Evolutionary conservation across 75 land plant species (phyloP).

Genomic region (Adiantum capillusveneris): DNA sequence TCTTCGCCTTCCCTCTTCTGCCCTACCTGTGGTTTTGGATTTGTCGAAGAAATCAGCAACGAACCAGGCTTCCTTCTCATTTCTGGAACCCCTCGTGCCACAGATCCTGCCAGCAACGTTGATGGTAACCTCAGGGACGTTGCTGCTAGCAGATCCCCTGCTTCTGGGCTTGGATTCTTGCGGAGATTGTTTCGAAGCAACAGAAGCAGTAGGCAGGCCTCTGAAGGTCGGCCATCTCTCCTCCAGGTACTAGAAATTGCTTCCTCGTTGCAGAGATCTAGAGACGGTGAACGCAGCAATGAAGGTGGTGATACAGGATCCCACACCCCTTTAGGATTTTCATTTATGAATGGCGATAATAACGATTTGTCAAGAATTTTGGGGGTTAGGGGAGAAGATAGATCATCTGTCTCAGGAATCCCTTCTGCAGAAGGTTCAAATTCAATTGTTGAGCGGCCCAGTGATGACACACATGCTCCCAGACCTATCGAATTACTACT

Average conservation of each 20-base stretch:
- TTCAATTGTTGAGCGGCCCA: neutral
- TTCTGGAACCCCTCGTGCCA: neutral
- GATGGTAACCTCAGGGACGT: neutral
- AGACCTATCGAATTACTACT: neutral
- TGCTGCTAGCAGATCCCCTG: neutral
- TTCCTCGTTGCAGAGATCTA: too few species aligned
- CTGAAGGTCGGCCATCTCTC: neutral
- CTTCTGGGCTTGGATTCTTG: too few species aligned
- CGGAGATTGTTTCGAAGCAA: neutral
- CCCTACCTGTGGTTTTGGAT: slow-evolving; percentile 34
- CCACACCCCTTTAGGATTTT: neutral
- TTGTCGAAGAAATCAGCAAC: slow-evolving; percentile 42
- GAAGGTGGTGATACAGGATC: too few species aligned
- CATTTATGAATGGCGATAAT: neutral
- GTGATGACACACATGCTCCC: neutral
- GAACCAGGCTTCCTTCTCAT: too few species aligned
- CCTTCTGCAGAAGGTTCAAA: neutral
- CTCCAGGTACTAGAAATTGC: neutral
- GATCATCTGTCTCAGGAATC: neutral
- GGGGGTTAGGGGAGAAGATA: neutral
- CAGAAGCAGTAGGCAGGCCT: neutral
- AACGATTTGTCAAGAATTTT: neutral
- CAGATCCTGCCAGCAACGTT: neutral
- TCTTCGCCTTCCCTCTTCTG: slow-evolving; percentile 23
- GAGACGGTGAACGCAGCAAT: too few species aligned